A percentile compares a stretch with the other conserved stretches of the same genome.
phyloP scores from a whole-genome alignment of 352 stramenopile species.

The Phytopythium delawarense region DNA sequence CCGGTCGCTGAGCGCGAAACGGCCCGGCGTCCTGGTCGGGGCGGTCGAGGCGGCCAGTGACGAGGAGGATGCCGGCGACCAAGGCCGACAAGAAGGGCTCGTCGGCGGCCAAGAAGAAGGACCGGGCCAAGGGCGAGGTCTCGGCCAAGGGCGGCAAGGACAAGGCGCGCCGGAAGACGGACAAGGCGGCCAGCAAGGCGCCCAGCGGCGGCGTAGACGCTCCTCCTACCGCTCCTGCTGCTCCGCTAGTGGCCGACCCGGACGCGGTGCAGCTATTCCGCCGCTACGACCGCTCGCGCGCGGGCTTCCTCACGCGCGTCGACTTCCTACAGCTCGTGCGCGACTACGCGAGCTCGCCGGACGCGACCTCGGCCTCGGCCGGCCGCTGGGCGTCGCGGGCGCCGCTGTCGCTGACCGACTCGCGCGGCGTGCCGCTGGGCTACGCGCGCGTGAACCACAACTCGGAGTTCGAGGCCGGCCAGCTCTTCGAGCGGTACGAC shows the following conservation, averaged over 20 bases:
- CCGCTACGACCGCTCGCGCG: constrained; percentile 59
- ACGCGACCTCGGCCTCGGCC: constrained; percentile 6
- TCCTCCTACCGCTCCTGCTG: neutral
- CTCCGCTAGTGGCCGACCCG: constrained; percentile 21
- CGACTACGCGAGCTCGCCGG: constrained; percentile 51
- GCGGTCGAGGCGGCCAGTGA: neutral
- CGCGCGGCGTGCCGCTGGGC: constrained; percentile 57
- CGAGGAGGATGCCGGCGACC: constrained; percentile 2
- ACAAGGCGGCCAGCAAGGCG: constrained; percentile 7
- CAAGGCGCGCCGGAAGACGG: constrained; percentile 23
- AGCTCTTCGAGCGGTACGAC: constrained; percentile 83
- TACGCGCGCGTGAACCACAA: constrained; percentile 70
- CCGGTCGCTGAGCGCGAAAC: neutral
- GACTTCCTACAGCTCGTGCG: constrained; percentile 70
- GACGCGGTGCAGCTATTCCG: constrained; percentile 82
- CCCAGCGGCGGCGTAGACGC: neutral
- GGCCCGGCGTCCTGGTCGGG: neutral
- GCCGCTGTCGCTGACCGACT: constrained; percentile 61
- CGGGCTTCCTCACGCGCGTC: constrained; percentile 42
- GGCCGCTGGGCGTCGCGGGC: constrained; percentile 11
- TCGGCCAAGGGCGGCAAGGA: constrained; percentile 15
- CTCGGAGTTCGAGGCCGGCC: constrained; percentile 80
- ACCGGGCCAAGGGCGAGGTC: constrained; percentile 16
- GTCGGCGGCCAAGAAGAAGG: constrained; percentile 15
- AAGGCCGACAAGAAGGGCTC: constrained; percentile 21